Conservation (phyloP, 306 rosid genomes). For the Fagus sylvatica region DNA sequence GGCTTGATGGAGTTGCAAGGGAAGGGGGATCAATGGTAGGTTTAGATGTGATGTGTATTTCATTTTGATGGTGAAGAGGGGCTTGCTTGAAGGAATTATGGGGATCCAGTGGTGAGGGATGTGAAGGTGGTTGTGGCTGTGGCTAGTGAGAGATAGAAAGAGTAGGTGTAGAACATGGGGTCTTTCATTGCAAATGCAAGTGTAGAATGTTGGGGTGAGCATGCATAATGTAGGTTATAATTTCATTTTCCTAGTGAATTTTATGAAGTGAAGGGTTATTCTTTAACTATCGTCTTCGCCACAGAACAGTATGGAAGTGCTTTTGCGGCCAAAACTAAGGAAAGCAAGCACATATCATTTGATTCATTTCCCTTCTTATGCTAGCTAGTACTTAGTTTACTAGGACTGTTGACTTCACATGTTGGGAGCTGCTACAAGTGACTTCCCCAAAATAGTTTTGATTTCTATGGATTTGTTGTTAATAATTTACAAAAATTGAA, state of each 20-base stretch:
- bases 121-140: neutral
- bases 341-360: neutral
- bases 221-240: neutral
- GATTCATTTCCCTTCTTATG: neutral
- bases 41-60: neutral
- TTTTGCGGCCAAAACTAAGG: neutral
- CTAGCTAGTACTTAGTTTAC: neutral
- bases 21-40: neutral
- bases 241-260: neutral
- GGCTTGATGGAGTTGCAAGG: neutral
- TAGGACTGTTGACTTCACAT: neutral
- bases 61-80: neutral
- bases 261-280: neutral
- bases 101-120: neutral
- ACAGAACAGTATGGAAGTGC: neutral
- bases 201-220: neutral
- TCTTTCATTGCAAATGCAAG: neutral
- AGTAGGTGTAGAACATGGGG: neutral
- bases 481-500: neutral
- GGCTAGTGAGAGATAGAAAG: neutral
- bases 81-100: neutral
- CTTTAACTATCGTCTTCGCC: neutral
- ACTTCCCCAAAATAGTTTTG: neutral
- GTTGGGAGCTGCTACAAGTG: neutral
- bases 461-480: neutral